Base-by-base conservation (phyloP, 225 moss, liverwort and hornwort species). In the Marchantia paleacea region DNA sequence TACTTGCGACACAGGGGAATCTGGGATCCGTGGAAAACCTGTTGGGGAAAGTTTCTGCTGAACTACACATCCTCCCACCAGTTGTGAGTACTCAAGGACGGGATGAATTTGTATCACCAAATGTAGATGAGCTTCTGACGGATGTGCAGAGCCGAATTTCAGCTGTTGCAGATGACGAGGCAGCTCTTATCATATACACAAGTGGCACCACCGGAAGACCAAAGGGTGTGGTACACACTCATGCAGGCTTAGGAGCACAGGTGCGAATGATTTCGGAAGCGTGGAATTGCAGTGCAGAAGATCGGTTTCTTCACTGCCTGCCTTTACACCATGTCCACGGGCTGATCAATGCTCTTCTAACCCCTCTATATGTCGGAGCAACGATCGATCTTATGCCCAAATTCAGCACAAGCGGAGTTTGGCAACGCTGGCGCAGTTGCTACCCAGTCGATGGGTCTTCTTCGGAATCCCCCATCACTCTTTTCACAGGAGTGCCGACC, bases 281-380 rank as follows among this genome's bases (percentile, higher is more conserved):
- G 30, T 97, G 97, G 95, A 85, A 85, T 53, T 94, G 91, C 66
- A 83, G 87, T 64, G 79, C 91, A 4, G 58, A 79, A 73, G 97
- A 97, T 79, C 91, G 93, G 64, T 85, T 97, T 80, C 92, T 97
- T n/a, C 89, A 97, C 82, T 95, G 95, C 62, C 90, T 97, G 72
- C 97, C 97, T 85, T 81, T 97, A 83, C 97, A 97, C 55, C 97
- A 97, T 89, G 91, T 97, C 30, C 97, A 97, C 82, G 97, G 97
- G 77, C 85, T 97, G 86, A 85, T 97, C 84, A 97, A 97, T 73
- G 82, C 85, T 67, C 85, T 97, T 74, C 85, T 95, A 66, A 86
- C 97, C 70, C 97, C 93, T 69, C 85, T 97, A 61, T 93, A 91
- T 79, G 88, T 83, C 19, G 94, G 97, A 69, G 92, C 93, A 60